Percentiles rank a stretch among this genome's conserved stretches.
Evolutionary conservation across 345 rosid genomes (phyloP).

Genomic region (Eucalyptus curtisii): DNA sequence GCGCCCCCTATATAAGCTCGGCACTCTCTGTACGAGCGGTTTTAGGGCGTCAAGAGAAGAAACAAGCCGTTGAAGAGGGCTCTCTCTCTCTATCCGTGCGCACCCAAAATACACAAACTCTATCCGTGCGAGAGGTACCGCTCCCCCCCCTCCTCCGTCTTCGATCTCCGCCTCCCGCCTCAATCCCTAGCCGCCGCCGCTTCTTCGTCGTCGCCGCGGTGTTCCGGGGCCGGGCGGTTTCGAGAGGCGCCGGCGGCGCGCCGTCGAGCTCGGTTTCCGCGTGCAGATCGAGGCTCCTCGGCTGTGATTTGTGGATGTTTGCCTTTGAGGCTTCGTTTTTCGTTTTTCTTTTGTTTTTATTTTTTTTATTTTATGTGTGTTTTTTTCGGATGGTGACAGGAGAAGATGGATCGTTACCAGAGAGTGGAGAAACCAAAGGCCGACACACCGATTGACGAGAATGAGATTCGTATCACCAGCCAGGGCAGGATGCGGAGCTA

Average conservation of each 20-base stretch:
- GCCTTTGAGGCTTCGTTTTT: neutral
- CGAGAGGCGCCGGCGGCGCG: neutral
- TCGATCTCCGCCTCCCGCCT: neutral
- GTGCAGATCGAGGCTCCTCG: neutral
- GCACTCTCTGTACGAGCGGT: neutral
- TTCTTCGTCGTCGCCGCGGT: neutral
- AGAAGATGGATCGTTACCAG: constrained; percentile 41
- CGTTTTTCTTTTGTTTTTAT: neutral
- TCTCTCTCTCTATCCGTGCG: constrained; percentile 14
- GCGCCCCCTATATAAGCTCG: neutral
- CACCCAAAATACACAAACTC: neutral
- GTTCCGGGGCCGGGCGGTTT: neutral
- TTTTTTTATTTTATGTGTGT: neutral
- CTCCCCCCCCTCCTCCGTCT: neutral
- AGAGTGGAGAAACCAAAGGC: constrained; percentile 36
- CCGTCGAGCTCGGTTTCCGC: neutral
- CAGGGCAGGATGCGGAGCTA: constrained; percentile 40
- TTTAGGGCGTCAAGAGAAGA: constrained; percentile 43
- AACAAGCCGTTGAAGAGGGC: constrained; percentile 66
- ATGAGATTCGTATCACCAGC: constrained; percentile 37
- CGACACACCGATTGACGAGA: constrained; percentile 31
- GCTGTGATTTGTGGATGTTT: neutral
- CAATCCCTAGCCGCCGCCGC: neutral
- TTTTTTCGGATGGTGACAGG: neutral
- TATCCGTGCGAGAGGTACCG: neutral